Percentiles rank a stretch among this genome's conserved stretches.
Evolutionary conservation across 495 filamentous ascomycete species (phyloP).

Genomic region (Aspergillus haitiensis): DNA sequence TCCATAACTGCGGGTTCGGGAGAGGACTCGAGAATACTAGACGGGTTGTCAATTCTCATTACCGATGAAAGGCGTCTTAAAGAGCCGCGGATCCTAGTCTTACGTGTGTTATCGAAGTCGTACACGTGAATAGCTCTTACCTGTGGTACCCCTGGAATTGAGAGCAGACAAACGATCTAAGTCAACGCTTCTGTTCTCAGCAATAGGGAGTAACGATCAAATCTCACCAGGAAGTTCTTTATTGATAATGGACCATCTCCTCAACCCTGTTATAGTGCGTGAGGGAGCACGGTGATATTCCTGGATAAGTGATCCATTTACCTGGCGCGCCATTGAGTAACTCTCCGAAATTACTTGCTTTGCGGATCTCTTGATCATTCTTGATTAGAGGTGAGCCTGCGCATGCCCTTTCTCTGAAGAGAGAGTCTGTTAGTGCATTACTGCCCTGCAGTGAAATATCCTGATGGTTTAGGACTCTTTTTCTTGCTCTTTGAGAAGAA

Average conservation of each 20-base stretch:
- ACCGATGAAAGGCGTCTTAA: neutral
- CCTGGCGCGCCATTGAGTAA: slow-evolving; percentile 33
- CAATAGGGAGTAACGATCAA: slow-evolving; percentile 11
- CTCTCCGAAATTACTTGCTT: slow-evolving; percentile 43
- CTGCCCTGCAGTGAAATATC: neutral
- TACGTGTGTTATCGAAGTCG: slow-evolving; percentile 98
- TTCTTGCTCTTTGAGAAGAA: neutral
- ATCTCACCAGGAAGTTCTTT: slow-evolving; percentile 66
- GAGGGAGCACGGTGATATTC: slow-evolving; percentile 26
- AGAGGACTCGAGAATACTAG: slow-evolving; percentile 87
- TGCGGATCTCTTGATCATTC: slow-evolving; percentile 40
- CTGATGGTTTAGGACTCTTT: neutral
- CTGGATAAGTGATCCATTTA: slow-evolving; percentile 19
- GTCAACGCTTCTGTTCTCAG: slow-evolving; percentile 16
- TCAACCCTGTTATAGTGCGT: slow-evolving; percentile 70
- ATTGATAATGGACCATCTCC: slow-evolving; percentile 76
- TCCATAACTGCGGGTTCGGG: slow-evolving; percentile 89
- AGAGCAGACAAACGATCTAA: slow-evolving; percentile 1
- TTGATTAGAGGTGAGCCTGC: slow-evolving; percentile 3
- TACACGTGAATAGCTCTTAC: slow-evolving; percentile 89
- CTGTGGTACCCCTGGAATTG: slow-evolving; percentile 53
- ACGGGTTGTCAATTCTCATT: slow-evolving; percentile 17
- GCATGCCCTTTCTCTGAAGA: slow-evolving; percentile 3
- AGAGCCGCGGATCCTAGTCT: slow-evolving; percentile 24
- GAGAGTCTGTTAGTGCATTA: neutral